Evolutionary conservation across 257 asterid species (phyloP), one percentile per base, ranked within the genome.

Genomic region (Sherardia arvensis): DNA sequence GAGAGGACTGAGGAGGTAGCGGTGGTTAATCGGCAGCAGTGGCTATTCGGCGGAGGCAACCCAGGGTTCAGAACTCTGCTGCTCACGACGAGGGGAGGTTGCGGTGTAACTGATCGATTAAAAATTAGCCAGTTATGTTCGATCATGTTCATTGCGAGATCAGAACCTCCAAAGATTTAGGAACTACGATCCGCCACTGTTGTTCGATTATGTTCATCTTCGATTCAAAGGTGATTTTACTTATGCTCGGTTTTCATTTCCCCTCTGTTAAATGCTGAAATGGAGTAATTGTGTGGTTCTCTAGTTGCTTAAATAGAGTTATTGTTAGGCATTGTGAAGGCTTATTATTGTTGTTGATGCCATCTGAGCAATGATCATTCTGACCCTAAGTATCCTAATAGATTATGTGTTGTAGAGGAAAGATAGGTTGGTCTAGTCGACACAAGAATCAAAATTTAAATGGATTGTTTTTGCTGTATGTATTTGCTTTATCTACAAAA

Each of bases 91-190:
- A n/a, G n/a, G n/a, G n/a, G n/a, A n/a, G n/a, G n/a, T n/a, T n/a
- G n/a, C n/a, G n/a, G n/a, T n/a, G n/a, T n/a, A n/a, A n/a, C n/a
- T n/a, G n/a, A n/a, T n/a, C n/a, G n/a, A n/a, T n/a, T n/a, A n/a
- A n/a, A n/a, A n/a, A n/a, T n/a, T n/a, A n/a, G n/a, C n/a, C n/a
- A n/a, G n/a, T n/a, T n/a, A n/a, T n/a, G n/a, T n/a, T n/a, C n/a
- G n/a, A n/a, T n/a, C n/a, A n/a, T n/a, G n/a, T n/a, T n/a, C n/a
- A n/a, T n/a, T n/a, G n/a, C n/a, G n/a, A n/a, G n/a, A 83, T 91
- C 83, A 88, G 81, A 78, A 74, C 74, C 53, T 77, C 84, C 18
- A 83, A 80, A 74, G 68, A 66, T 59, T 83, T 83, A 28, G 95
- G 85, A 59, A 43, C 34, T 54, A n/a, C 0, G 1, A 12, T n/a